phyloP scores from a whole-genome alignment of 2,329 filamentous ascomycete genomes.

The Aspergillus versicolor region DNA sequence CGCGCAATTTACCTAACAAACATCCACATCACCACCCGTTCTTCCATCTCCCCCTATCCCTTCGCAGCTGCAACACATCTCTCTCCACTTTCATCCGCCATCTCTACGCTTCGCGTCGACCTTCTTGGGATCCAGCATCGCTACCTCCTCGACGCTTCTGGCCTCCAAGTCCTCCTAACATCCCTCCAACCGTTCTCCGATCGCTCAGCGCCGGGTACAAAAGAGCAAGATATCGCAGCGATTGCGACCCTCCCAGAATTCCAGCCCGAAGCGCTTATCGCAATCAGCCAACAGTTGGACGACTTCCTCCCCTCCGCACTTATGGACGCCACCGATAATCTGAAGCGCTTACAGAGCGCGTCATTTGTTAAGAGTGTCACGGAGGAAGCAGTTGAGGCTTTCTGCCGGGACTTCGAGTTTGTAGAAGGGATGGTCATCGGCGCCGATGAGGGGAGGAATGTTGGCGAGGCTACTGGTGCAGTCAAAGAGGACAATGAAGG shows the following conservation, averaged over 20 bases:
- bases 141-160: slow-evolving; percentile 74
- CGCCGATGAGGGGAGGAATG: slow-evolving; percentile 53
- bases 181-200: slow-evolving; percentile 51
- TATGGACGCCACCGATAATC: slow-evolving; percentile 83
- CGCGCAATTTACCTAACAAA: slow-evolving; percentile 53
- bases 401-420: slow-evolving; percentile 80
- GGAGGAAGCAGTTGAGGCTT: slow-evolving; percentile 76
- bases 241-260: slow-evolving; percentile 58
- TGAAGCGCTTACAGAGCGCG: slow-evolving; percentile 72
- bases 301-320: slow-evolving; percentile 89
- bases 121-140: slow-evolving; percentile 68
- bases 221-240: slow-evolving; percentile 50
- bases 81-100: slow-evolving; percentile 56
- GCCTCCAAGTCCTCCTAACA: slow-evolving; percentile 63
- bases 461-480: slow-evolving; percentile 26
- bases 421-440: slow-evolving; percentile 62
- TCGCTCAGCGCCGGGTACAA: slow-evolving; percentile 18
- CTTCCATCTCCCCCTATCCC: slow-evolving; percentile 42
- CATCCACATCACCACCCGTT: slow-evolving; percentile 43
- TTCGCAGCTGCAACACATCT: slow-evolving; percentile 65
- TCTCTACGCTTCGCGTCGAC: slow-evolving; percentile 44
- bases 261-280: slow-evolving; percentile 60
- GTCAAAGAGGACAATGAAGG: slow-evolving; percentile 27
- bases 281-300: slow-evolving; percentile 75
- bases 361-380: slow-evolving; percentile 72